A percentile compares a stretch with the other conserved stretches of the same genome.
Evolutionary conservation across 2,329 filamentous ascomycete species (phyloP).

Genomic region (Colletotrichum chrysophilum): DNA sequence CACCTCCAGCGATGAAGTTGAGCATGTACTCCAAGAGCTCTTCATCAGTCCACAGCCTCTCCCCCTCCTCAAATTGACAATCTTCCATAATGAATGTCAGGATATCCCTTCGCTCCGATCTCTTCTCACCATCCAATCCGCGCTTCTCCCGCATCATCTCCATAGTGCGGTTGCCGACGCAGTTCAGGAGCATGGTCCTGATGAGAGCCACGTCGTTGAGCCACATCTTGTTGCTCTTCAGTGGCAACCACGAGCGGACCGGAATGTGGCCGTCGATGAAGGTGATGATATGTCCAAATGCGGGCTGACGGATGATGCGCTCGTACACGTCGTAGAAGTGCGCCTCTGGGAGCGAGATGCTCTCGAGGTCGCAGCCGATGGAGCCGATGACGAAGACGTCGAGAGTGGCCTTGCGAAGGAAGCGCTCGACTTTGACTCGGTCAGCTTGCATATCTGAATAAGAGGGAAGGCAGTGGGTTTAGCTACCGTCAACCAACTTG

Average conservation of each 20-base stretch:
- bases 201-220: constrained; percentile 36
- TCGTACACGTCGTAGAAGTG: constrained; percentile 36
- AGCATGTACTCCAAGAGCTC: constrained; percentile 30
- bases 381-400: constrained; percentile 38
- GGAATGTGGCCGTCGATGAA: constrained; percentile 36
- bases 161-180: constrained; percentile 31
- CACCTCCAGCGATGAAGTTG: constrained; percentile 26
- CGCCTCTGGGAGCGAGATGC: constrained; percentile 24
- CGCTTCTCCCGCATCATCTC: constrained; percentile 25
- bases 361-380: constrained; percentile 37
- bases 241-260: constrained; percentile 38
- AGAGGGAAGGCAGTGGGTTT: background rate
- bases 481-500: constrained; percentile 31
- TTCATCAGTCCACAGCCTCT: constrained; percentile 24
- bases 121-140: constrained; percentile 17
- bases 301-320: constrained; percentile 33
- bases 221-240: constrained; percentile 43
- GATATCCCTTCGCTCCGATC: constrained; percentile 24
- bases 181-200: constrained; percentile 33
- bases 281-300: constrained; percentile 31
- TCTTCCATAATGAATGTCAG: constrained; percentile 32
- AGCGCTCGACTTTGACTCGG: constrained; percentile 26
- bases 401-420: constrained; percentile 35
- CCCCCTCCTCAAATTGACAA: constrained; percentile 7
- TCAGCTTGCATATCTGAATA: background rate